Percentiles rank a stretch among this genome's conserved stretches.
phyloP scores from a whole-genome alignment of 2,329 filamentous ascomycete genomes.

The Venturia effusa region DNA sequence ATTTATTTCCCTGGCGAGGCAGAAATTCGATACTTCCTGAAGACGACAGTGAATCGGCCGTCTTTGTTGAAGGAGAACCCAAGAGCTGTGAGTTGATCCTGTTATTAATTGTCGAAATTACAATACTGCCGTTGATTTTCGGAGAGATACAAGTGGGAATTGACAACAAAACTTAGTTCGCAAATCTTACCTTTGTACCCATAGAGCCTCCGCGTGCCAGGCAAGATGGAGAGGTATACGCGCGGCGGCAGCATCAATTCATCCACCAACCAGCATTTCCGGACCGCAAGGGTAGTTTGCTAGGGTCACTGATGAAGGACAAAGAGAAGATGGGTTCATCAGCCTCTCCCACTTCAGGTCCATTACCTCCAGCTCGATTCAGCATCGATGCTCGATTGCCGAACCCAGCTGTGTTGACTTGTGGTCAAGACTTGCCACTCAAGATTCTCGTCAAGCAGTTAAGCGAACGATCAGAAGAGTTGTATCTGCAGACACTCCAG shows the following conservation, averaged over 20 bases:
- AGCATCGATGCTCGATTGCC: slow-evolving; percentile 77
- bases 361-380: slow-evolving; percentile 41
- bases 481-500: slow-evolving; percentile 70
- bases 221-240: slow-evolving; percentile 70
- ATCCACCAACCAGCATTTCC: slow-evolving; percentile 13
- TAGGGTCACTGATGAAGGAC: background rate
- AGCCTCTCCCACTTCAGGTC: slow-evolving; percentile 15
- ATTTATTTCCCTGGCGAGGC: slow-evolving; percentile 81
- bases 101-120: background rate
- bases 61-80: slow-evolving; percentile 87
- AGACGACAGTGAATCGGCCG: slow-evolving; percentile 86
- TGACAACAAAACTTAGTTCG: slow-evolving; percentile 13
- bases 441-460: slow-evolving; percentile 70
- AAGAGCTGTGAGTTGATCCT: slow-evolving; percentile 33
- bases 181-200: slow-evolving; percentile 70
- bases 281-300: slow-evolving; percentile 5
- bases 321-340: slow-evolving; percentile 8
- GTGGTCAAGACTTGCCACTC: slow-evolving; percentile 75
- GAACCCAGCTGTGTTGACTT: slow-evolving; percentile 78
- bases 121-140: too few species aligned
- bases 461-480: slow-evolving; percentile 53
- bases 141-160: too few species aligned
- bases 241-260: slow-evolving; percentile 59
- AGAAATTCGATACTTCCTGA: slow-evolving; percentile 88
- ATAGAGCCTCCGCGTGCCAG: slow-evolving; percentile 75